Evolutionary conservation across 768 basidiomycete species (phyloP).

Genomic region (Boletus rex-veris): DNA sequence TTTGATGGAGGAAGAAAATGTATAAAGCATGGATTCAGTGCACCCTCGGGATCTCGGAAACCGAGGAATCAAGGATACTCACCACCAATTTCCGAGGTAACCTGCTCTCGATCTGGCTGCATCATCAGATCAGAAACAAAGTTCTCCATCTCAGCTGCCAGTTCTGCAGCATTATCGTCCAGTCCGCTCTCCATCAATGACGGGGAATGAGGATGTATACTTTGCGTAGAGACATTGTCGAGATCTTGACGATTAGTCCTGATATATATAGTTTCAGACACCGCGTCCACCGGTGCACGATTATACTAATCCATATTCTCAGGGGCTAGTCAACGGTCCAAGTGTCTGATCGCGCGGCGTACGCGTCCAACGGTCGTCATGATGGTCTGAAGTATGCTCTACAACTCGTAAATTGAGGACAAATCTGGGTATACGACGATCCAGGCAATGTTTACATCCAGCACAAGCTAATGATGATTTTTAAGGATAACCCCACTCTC

Average conservation of each 20-base stretch:
- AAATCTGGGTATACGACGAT: no score
- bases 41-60: neutral
- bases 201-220: neutral
- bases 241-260: neutral
- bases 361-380: no score
- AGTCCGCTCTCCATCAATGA: constrained; percentile 16
- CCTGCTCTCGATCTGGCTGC: constrained; percentile 39
- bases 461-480: no score
- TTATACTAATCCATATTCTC: no score
- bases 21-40: constrained; percentile 4
- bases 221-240: constrained; percentile 6
- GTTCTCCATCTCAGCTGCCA: constrained; percentile 18
- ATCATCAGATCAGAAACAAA: constrained; percentile 30
- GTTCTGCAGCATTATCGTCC: constrained; percentile 10
- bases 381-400: no score
- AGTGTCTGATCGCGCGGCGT: no score
- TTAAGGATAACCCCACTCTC: neutral
- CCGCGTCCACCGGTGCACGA: no score
- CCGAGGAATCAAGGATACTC: constrained; percentile 13
- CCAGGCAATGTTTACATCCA: no score
- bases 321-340: no score
- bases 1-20: neutral
- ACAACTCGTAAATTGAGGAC: no score
- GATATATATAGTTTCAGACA: constrained; percentile 1
- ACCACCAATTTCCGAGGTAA: constrained; percentile 48